A percentile compares a stretch with the other conserved stretches of the same genome.
Conservation (phyloP, 805 yeast species). For the Priceomyces castillae region DNA sequence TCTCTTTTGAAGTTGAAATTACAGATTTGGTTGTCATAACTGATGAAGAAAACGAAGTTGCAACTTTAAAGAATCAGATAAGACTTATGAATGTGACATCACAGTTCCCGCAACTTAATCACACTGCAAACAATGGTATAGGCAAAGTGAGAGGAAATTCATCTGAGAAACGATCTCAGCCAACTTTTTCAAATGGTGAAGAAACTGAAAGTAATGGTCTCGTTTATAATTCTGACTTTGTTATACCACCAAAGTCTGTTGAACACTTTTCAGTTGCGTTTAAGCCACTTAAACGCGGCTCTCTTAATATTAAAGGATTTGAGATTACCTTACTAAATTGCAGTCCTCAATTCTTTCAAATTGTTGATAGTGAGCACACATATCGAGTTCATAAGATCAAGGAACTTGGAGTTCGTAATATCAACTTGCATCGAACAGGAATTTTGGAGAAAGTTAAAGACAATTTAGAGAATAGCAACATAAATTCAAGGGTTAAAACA, state of each 20-base stretch:
- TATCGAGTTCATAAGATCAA: constrained; percentile 10
- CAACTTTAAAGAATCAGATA: constrained; percentile 21
- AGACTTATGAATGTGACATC: constrained; percentile 4
- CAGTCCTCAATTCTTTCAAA: constrained; percentile 41
- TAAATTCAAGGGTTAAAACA: constrained; percentile 15
- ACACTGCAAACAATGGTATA: too few species aligned
- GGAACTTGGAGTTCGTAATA: constrained; percentile 6
- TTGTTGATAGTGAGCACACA: constrained; percentile 30
- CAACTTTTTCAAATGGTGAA: constrained; percentile 1
- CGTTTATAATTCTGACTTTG: constrained; percentile 8
- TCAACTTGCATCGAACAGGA: constrained; percentile 7
- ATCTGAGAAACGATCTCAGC: neutral
- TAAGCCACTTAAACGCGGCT: constrained; percentile 50
- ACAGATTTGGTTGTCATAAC: constrained; percentile 43
- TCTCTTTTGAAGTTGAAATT: constrained; percentile 66
- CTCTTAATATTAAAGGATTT: constrained; percentile 49
- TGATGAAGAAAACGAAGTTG: constrained; percentile 25
- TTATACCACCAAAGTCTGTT: constrained; percentile 26
- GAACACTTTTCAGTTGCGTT: constrained; percentile 44
- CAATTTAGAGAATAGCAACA: constrained; percentile 24
- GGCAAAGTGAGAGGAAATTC: neutral
- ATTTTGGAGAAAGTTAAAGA: constrained; percentile 14
- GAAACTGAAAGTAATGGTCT: constrained; percentile 1
- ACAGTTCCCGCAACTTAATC: neutral
- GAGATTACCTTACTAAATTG: constrained; percentile 52